These are phyloP conservation scores for Vigna unguiculata DNA, from an alignment of 306 rosid genomes.

Conservation along the genomic window DNA sequence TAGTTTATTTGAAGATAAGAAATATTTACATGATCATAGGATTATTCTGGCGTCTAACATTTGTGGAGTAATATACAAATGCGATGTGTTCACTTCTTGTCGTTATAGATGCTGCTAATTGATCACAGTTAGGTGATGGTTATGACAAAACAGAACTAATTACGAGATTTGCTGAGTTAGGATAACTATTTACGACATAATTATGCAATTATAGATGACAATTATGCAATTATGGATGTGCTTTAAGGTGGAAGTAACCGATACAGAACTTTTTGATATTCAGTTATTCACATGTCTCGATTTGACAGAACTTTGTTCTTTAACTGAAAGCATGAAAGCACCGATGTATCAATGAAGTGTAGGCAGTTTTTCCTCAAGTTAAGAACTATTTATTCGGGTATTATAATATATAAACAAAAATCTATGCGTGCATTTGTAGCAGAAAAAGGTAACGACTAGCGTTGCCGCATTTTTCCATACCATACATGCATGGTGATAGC, in stretches of 20 bases:
- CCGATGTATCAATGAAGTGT: not conserved
- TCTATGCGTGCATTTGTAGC: not conserved
- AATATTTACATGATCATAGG: not conserved
- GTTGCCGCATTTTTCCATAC: not conserved
- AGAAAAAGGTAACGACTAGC: too few species aligned
- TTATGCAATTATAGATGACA: not conserved
- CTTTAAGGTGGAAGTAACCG: not conserved
- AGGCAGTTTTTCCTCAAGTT: not conserved
- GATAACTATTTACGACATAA: not conserved
- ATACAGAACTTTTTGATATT: not conserved
- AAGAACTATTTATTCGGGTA: not conserved
- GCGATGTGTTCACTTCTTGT: not conserved
- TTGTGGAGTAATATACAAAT: not conserved
- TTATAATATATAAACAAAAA: not conserved
- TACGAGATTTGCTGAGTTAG: not conserved
- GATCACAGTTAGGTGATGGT: not conserved
- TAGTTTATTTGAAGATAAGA: slow-evolving; percentile 1
- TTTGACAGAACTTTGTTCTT: not conserved
- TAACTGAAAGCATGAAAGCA: slow-evolving; percentile 18
- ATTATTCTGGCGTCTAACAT: not conserved
- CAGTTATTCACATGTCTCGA: not conserved
- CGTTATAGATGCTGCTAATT: not conserved
- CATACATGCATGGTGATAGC: not conserved
- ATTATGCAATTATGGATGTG: not conserved
- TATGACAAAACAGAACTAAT: not conserved